Evolutionary conservation across 176 grass and related monocot genomes (phyloP).

Genomic region (maize (Zea mays)): Zm-B73-REFERENCE-NAM-5.0 NC_050102.1:54057501-54058000

Average conservation of each 20-base stretch:
- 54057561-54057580: not conserved
- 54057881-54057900: not conserved
- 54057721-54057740: not conserved
- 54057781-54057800: not conserved
- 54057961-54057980: too few relatives aligned
- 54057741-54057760: not conserved
- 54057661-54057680: not conserved
- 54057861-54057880: not conserved
- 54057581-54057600: not conserved
- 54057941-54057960: too few relatives aligned
- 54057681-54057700: not conserved
- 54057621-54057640: not conserved
- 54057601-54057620: not conserved
- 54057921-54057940: too few relatives aligned
- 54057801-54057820: not conserved
- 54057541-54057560: not conserved
- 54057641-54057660: not conserved
- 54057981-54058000: too few relatives aligned
- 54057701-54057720: not conserved
- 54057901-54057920: too few relatives aligned
- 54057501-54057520: too few relatives aligned
- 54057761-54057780: not conserved
- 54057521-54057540: not conserved
- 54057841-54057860: not conserved
- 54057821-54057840: not conserved